phyloP scores from a whole-genome alignment of 78 protist species.

The Anaeramoeba flamelloides region DNA sequence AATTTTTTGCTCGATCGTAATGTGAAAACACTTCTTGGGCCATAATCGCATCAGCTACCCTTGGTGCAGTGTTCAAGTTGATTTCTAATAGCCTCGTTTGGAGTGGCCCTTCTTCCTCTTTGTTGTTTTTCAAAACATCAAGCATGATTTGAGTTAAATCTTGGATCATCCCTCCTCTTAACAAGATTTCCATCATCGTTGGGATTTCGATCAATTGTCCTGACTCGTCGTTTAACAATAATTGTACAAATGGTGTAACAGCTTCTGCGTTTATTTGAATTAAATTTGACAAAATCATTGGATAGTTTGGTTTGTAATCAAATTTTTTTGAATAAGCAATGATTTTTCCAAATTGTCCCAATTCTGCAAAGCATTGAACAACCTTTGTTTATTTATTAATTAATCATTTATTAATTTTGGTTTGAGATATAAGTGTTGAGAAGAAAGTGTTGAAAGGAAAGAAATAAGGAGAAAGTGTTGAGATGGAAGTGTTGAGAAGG shows the following conservation, averaged over 20 bases:
- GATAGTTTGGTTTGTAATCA: conserved; percentile 38
- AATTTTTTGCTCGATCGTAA: conserved; percentile 68
- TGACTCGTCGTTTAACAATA: conserved; percentile 37
- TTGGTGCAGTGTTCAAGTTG: conserved; percentile 66
- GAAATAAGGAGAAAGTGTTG: too few relatives aligned
- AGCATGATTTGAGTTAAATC: conserved; percentile 76
- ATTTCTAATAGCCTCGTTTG: conserved; percentile 92
- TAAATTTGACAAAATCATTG: conserved; percentile 32
- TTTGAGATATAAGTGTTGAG: too few relatives aligned
- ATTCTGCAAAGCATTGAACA: conserved; percentile 62
- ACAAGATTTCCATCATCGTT: conserved; percentile 67
- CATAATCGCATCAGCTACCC: conserved; percentile 20
- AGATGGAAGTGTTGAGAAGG: too few relatives aligned
- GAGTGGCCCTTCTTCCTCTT: conserved; percentile 43
- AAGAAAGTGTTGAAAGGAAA: too few relatives aligned
- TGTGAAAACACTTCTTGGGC: conserved; percentile 48
- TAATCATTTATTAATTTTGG: too few relatives aligned
- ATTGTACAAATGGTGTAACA: conserved; percentile 65
- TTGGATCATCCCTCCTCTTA: conserved; percentile 51
- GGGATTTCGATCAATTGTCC: conserved; percentile 48
- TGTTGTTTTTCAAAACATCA: conserved; percentile 69
- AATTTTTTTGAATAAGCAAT: conserved; percentile 65
- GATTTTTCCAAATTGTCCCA: conserved; percentile 71
- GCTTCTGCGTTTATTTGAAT: conserved; percentile 53
- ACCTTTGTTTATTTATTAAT: too few relatives aligned